These are phyloP conservation scores for Nemania diffusa DNA, from an alignment of 2,329 filamentous ascomycete genomes.

Conservation along the genomic window DNA sequence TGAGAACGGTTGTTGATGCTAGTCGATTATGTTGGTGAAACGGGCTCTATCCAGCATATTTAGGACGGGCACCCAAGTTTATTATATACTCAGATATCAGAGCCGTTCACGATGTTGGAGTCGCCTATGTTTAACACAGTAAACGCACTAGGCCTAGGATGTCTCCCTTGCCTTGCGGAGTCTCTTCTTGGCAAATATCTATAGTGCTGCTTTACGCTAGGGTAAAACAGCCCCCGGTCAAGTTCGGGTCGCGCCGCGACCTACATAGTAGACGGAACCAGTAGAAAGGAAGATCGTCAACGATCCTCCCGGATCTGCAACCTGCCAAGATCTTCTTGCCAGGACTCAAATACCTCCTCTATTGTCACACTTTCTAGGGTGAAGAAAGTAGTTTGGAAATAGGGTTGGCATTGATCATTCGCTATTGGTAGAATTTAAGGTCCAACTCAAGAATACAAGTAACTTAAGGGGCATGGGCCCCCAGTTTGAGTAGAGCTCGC, in stretches of 20 bases:
- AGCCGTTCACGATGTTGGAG: slow-evolving; percentile 8
- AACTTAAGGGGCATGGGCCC: too few relatives aligned
- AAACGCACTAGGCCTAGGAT: not conserved
- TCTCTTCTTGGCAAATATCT: not conserved
- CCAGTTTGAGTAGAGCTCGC: too few relatives aligned
- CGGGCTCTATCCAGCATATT: not conserved
- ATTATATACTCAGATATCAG: slow-evolving; percentile 21
- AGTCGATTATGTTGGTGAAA: not conserved
- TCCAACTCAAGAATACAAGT: too few relatives aligned
- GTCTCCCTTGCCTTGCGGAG: not conserved
- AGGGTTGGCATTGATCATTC: not conserved
- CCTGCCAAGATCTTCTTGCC: slow-evolving; percentile 13
- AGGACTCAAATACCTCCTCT: not conserved
- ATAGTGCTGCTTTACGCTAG: not conserved
- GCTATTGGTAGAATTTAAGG: too few relatives aligned
- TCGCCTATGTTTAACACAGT: not conserved
- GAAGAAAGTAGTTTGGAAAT: not conserved
- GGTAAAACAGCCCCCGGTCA: slow-evolving; percentile 9
- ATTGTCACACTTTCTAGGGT: not conserved
- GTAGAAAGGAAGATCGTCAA: slow-evolving; percentile 9
- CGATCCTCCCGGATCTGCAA: slow-evolving; percentile 27
- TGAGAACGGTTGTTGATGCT: not conserved
- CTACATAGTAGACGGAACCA: slow-evolving; percentile 7
- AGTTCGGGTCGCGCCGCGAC: not conserved
- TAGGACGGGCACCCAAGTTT: not conserved